Conservation (phyloP, 1,284 basidiomycete genomes). For the Ganoderma resinaceum region DNA sequence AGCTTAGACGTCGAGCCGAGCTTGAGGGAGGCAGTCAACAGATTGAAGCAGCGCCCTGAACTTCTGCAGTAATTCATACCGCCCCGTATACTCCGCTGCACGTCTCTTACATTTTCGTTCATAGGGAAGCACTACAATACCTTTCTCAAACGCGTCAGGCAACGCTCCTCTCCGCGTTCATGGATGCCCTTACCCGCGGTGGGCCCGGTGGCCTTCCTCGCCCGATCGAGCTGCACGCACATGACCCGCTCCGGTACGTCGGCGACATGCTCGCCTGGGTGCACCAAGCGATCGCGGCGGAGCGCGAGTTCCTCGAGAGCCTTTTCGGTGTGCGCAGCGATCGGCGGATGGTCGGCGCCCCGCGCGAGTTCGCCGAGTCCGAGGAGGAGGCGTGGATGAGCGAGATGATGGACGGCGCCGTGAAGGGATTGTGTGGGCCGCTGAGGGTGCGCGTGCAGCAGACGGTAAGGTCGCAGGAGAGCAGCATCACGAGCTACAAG, state of each 20-base stretch:
- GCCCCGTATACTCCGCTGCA: not conserved
- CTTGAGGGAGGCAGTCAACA: slow-evolving; percentile 77
- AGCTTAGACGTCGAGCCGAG: slow-evolving; percentile 80
- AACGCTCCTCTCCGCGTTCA: slow-evolving; percentile 82
- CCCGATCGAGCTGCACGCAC: slow-evolving; percentile 96
- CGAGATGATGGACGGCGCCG: slow-evolving; percentile 82
- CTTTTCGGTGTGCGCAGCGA: slow-evolving; percentile 78
- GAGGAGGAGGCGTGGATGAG: slow-evolving; percentile 84
- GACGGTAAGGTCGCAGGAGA: slow-evolving; percentile 92
- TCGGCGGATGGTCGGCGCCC: slow-evolving; percentile 80
- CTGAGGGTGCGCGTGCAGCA: slow-evolving; percentile 92
- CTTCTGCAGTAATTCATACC: slow-evolving; percentile 70
- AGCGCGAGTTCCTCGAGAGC: slow-evolving; percentile 90
- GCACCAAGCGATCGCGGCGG: slow-evolving; percentile 94
- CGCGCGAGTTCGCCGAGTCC: slow-evolving; percentile 59
- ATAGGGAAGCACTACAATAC: slow-evolving; percentile 78
- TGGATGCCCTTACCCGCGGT: slow-evolving; percentile 89
- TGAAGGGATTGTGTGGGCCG: slow-evolving; percentile 88
- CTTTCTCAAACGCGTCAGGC: slow-evolving; percentile 86
- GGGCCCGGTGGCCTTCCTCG: slow-evolving; percentile 88
- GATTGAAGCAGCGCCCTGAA: slow-evolving; percentile 79
- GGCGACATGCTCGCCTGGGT: slow-evolving; percentile 99
- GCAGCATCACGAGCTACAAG: slow-evolving; percentile 90
- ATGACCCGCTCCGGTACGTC: slow-evolving; percentile 95
- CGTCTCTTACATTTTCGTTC: not conserved